Percentiles rank a stretch among this genome's conserved stretches.
These are phyloP conservation scores for Filosporella fistucella DNA, from an alignment of 495 filamentous ascomycete species.

Conservation along the genomic window DNA sequence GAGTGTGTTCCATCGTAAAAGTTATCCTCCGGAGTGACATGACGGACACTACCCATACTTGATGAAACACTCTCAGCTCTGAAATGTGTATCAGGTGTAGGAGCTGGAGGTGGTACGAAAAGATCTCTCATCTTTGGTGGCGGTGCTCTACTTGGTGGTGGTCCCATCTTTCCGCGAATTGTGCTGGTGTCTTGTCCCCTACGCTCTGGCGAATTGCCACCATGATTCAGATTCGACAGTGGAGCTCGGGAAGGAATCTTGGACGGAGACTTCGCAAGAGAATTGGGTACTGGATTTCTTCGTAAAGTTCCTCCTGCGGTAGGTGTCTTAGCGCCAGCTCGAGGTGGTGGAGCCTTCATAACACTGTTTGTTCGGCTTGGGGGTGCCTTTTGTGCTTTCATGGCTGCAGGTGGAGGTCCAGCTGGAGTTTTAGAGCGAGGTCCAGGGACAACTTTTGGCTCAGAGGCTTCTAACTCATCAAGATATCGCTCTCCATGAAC, in stretches of 20 bases:
- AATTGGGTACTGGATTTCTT: constrained; percentile 52
- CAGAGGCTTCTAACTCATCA: constrained; percentile 63
- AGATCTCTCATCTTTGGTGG: constrained; percentile 91
- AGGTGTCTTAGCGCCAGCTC: constrained; percentile 67
- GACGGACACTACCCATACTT: constrained; percentile 63
- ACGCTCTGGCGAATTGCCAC: constrained; percentile 80
- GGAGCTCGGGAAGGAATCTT: constrained; percentile 81
- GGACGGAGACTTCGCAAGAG: constrained; percentile 56
- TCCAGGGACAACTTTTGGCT: constrained; percentile 51
- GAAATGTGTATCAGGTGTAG: constrained; percentile 55
- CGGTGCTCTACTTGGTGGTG: constrained; percentile 55
- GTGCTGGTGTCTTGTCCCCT: constrained; percentile 42
- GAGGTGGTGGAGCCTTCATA: constrained; percentile 46
- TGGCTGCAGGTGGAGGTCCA: constrained; percentile 45
- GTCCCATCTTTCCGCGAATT: constrained; percentile 52
- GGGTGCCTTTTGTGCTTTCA: constrained; percentile 36
- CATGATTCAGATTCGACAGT: constrained; percentile 73
- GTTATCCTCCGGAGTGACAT: constrained; percentile 77
- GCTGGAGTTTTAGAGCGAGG: constrained; percentile 79
- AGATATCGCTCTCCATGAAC: constrained; percentile 89
- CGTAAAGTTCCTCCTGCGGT: constrained; percentile 37
- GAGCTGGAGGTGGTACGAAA: constrained; percentile 58
- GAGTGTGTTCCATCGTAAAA: constrained; percentile 66
- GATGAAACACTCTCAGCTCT: constrained; percentile 64
- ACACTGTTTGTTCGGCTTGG: constrained; percentile 39